phyloP scores from a whole-genome alignment of 2,329 filamentous ascomycete genomes.

The Trichoderma asperellum region DNA sequence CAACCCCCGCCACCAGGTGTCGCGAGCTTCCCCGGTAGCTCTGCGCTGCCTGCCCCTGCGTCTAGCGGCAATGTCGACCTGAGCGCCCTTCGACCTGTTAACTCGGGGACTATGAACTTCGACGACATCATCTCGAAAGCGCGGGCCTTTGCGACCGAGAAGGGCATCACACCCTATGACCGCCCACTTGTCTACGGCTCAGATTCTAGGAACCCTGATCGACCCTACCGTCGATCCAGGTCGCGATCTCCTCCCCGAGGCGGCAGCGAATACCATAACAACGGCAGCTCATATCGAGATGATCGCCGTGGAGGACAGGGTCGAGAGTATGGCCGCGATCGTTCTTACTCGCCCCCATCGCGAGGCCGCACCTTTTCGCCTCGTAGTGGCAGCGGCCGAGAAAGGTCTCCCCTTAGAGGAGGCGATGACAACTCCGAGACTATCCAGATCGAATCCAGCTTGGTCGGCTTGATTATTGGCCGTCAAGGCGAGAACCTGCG shows the following conservation, averaged over 20 bases:
- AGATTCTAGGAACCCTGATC: conserved; percentile 42
- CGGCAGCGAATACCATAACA: conserved; percentile 58
- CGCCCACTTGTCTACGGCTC: conserved; percentile 53
- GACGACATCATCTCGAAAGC: conserved; percentile 84
- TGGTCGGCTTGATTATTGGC: conserved; percentile 89
- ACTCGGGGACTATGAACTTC: conserved; percentile 80
- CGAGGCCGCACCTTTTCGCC: conserved; percentile 65
- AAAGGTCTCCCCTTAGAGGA: conserved; percentile 61
- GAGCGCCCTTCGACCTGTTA: conserved; percentile 77
- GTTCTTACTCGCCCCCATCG: conserved; percentile 71
- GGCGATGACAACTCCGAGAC: conserved; percentile 75
- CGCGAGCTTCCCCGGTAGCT: conserved; percentile 43
- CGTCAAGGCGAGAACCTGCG: conserved; percentile 87
- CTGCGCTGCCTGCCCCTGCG: conserved; percentile 66
- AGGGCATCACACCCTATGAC: conserved; percentile 69
- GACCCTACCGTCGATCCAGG: conserved; percentile 67
- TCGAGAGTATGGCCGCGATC: conserved; percentile 60
- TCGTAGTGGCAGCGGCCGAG: conserved; percentile 57
- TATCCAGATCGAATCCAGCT: conserved; percentile 81
- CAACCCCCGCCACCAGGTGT: conserved; percentile 45
- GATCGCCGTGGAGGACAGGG: conserved; percentile 70
- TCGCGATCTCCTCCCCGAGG: conserved; percentile 73
- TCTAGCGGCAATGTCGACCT: conserved; percentile 78
- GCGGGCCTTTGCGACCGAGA: conserved; percentile 78
- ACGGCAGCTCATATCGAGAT: conserved; percentile 78